Conservation (phyloP, 2,329 filamentous ascomycete species). For the Xylaria digitata region DNA sequence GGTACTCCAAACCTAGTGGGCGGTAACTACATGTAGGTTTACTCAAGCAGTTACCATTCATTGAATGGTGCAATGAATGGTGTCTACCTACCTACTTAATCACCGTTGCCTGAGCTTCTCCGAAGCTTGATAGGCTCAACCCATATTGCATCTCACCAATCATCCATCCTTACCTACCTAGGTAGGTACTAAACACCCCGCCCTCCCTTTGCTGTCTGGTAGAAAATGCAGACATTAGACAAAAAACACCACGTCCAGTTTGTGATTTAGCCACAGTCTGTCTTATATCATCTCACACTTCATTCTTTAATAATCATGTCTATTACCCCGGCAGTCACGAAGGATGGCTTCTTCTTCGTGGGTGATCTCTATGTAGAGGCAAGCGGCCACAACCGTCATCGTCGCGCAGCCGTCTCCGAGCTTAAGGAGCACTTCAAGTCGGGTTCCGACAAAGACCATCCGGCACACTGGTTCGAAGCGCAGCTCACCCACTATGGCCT, state of each 20-base stretch:
- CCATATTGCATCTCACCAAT: neutral
- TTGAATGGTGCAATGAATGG: neutral
- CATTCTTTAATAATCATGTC: constrained; percentile 40
- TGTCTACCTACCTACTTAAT: neutral
- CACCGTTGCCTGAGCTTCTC: neutral
- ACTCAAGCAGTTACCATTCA: neutral
- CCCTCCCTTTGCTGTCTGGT: neutral
- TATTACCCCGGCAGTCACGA: constrained; percentile 46
- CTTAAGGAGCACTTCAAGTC: constrained; percentile 59
- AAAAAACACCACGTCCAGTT: neutral
- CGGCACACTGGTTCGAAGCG: constrained; percentile 71
- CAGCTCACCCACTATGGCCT: constrained; percentile 73
- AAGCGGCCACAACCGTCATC: constrained; percentile 58
- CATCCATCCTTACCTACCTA: neutral
- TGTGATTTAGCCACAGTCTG: neutral
- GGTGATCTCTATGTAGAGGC: constrained; percentile 59
- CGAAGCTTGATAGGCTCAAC: neutral
- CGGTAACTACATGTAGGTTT: neutral
- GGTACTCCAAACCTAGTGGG: neutral
- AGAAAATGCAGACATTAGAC: neutral
- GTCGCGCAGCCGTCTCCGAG: constrained; percentile 58
- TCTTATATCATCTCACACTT: neutral
- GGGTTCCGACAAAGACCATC: constrained; percentile 59
- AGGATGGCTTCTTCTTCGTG: constrained; percentile 57
- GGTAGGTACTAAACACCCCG: neutral